Evolutionary conservation across 805 yeast species (phyloP).

Genomic region (Saccharomycopsis fermentans): DNA sequence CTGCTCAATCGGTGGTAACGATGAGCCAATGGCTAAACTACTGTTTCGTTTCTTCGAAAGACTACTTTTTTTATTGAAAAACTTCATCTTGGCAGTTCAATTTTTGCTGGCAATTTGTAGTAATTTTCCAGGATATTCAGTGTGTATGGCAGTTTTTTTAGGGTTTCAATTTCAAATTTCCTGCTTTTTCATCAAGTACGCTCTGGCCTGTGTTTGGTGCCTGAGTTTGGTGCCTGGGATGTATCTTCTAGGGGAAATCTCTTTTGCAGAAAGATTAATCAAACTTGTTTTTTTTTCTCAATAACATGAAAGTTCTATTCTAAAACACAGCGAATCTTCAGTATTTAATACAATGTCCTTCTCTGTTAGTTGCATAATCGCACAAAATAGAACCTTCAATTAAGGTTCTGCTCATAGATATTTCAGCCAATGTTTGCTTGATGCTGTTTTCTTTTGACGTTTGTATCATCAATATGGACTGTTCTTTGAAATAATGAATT

Average conservation of each 20-base stretch:
- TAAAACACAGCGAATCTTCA: no score
- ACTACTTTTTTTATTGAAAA: neutral
- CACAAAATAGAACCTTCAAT: neutral
- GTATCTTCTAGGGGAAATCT: no score
- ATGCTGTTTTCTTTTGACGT: neutral
- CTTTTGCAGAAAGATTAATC: no score
- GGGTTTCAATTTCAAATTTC: no score
- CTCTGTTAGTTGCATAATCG: neutral
- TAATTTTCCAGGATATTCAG: no score
- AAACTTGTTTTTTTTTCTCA: neutral
- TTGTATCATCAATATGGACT: neutral
- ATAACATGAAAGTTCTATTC: neutral
- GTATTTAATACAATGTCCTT: no score
- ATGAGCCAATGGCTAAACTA: constrained; percentile 2
- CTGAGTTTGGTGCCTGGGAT: no score
- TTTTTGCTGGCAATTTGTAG: no score
- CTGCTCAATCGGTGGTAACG: constrained; percentile 17
- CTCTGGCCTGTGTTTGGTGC: no score
- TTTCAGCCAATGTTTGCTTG: neutral
- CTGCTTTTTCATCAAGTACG: no score
- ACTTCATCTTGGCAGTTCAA: neutral
- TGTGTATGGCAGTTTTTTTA: neutral
- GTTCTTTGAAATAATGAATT: no score
- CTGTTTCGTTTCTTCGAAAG: neutral
- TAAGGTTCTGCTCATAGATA: neutral